phyloP scores from a whole-genome alignment of 1,284 basidiomycete species.

The Sanguinoderma infundibulare region DNA sequence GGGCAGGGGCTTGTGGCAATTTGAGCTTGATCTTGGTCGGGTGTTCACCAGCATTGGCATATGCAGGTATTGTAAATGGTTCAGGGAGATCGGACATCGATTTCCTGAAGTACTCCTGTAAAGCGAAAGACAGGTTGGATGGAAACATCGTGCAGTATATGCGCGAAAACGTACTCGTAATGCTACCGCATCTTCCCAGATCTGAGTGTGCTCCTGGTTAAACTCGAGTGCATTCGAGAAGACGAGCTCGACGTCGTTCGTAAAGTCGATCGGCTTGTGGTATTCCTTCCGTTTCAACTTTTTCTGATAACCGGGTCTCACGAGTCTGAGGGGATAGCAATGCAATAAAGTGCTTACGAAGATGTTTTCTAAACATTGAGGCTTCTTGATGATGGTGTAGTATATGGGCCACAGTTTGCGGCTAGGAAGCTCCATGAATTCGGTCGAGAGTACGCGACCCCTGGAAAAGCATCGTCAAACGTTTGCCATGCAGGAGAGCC shows the following conservation, averaged over 20 bases:
- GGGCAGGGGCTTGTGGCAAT: conserved; percentile 45
- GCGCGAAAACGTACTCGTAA: conserved; percentile 55
- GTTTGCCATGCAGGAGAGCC: not conserved
- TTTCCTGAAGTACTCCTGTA: conserved; percentile 69
- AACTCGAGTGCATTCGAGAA: conserved; percentile 90
- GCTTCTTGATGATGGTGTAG: conserved; percentile 83
- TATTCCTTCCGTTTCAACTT: conserved; percentile 80
- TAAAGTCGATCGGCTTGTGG: conserved; percentile 67
- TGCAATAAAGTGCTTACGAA: conserved; percentile 55
- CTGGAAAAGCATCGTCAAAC: conserved; percentile 39
- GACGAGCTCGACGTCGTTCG: conserved; percentile 86
- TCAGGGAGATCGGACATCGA: conserved; percentile 77
- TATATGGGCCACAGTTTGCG: conserved; percentile 84
- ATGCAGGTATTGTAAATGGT: conserved; percentile 63
- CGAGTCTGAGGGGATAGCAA: too few relatives aligned
- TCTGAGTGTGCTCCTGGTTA: conserved; percentile 76
- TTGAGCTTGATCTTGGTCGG: conserved; percentile 72
- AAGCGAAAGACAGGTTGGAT: not conserved
- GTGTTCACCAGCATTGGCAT: conserved; percentile 46
- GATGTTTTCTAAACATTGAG: conserved; percentile 82
- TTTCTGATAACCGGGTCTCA: conserved; percentile 51
- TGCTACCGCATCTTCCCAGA: conserved; percentile 74
- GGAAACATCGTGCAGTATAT: not conserved
- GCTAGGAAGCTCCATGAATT: conserved; percentile 86
- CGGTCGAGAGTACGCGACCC: conserved; percentile 70